A percentile compares a stretch with the other conserved stretches of the same genome.
These are phyloP conservation scores for Neoarthrinium moseri DNA, from an alignment of 2,329 filamentous ascomycete genomes.

Conservation along the genomic window DNA sequence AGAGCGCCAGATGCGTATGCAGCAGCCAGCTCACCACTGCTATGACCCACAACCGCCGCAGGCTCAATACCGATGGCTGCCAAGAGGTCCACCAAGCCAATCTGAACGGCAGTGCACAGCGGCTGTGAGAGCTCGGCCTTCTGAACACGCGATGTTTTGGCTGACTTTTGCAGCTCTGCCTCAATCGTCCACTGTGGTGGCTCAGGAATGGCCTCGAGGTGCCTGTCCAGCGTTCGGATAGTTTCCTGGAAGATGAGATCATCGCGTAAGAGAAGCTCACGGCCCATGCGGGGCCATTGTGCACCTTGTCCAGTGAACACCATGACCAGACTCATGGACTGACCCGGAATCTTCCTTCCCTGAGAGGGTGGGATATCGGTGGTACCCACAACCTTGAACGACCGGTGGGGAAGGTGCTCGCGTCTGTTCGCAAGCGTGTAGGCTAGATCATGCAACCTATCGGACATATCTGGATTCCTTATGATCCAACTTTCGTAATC, in stretches of 20 bases:
- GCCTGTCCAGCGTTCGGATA: constrained; percentile 1
- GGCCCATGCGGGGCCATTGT: constrained; percentile 31
- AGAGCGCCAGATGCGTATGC: constrained; percentile 39
- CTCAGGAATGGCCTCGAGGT: neutral
- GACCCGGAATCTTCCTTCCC: neutral
- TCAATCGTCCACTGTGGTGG: constrained; percentile 6
- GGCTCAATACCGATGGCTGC: constrained; percentile 16
- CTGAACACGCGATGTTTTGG: constrained; percentile 9
- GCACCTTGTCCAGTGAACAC: constrained; percentile 30
- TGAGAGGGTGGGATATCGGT: neutral
- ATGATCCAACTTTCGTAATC: too few relatives aligned
- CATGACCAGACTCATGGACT: neutral
- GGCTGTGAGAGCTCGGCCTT: constrained; percentile 24
- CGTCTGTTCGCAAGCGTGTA: neutral
- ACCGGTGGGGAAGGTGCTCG: neutral
- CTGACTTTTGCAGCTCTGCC: constrained; percentile 3
- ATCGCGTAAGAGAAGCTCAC: constrained; percentile 16
- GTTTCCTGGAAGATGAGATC: constrained; percentile 8
- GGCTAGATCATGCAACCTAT: too few relatives aligned
- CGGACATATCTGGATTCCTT: too few relatives aligned
- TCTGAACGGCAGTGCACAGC: constrained; percentile 32
- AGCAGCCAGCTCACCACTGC: constrained; percentile 43
- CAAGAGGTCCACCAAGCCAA: constrained; percentile 28
- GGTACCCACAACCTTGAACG: neutral
- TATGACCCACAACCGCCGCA: constrained; percentile 35